Evolutionary conservation across 2,329 filamentous ascomycete genomes (phyloP).

Genomic region (Colletotrichum trifolii): DNA sequence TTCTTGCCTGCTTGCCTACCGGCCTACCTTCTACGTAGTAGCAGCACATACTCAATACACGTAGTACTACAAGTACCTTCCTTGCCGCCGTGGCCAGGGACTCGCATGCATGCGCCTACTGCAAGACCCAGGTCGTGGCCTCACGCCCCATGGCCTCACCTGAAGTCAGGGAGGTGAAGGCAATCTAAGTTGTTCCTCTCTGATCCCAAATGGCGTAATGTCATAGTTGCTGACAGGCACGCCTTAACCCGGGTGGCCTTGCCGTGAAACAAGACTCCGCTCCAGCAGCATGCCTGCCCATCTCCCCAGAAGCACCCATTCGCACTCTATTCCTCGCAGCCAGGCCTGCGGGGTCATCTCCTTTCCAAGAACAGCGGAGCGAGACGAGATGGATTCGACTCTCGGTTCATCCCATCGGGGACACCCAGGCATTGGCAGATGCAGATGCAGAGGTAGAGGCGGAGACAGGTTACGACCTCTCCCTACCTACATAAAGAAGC

Average conservation of each 20-base stretch:
- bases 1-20: too few species aligned
- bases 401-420: slow-evolving; percentile 15
- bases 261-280: slow-evolving; percentile 21
- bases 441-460: background rate
- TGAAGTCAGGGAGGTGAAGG: slow-evolving; percentile 33
- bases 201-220: slow-evolving; percentile 2
- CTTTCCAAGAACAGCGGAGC: slow-evolving; percentile 22
- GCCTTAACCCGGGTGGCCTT: slow-evolving; percentile 24
- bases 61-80: background rate
- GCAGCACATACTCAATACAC: too few species aligned
- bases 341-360: slow-evolving; percentile 30
- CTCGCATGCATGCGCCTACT: slow-evolving; percentile 8
- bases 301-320: background rate
- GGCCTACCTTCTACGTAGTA: too few species aligned
- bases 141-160: slow-evolving; percentile 32
- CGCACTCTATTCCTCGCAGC: slow-evolving; percentile 36
- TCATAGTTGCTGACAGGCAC: slow-evolving; percentile 3
- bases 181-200: slow-evolving; percentile 26
- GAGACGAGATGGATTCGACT: slow-evolving; percentile 10
- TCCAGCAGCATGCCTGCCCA: slow-evolving; percentile 8
- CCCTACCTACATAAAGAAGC: slow-evolving; percentile 29
- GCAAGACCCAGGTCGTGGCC: slow-evolving; percentile 15
- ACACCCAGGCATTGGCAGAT: background rate
- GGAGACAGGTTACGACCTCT: too few species aligned
- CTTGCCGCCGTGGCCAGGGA: slow-evolving; percentile 24